These are phyloP conservation scores for Knoxia roxburghii DNA, from an alignment of 257 asterid genomes.

Conservation along the genomic window DNA sequence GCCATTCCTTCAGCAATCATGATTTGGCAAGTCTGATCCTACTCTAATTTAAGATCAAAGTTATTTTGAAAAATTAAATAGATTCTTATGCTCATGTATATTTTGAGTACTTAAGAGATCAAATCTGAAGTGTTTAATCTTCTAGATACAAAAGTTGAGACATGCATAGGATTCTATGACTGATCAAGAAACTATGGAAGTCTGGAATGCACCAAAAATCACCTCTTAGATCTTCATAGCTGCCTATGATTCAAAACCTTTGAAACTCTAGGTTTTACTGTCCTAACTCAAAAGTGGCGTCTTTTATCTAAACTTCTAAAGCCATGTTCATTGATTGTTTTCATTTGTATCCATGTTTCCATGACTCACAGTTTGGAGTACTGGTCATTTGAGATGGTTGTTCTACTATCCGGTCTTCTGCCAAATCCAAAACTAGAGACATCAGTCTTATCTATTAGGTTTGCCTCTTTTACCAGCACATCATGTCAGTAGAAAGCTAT, in stretches of 20 bases:
- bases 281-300: neutral
- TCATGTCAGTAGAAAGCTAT: neutral
- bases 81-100: too few relatives aligned
- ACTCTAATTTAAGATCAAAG: neutral
- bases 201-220: neutral
- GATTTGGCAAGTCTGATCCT: conserved; percentile 41
- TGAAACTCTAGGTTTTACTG: neutral
- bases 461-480: conserved; percentile 1
- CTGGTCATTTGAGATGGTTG: conserved; percentile 76
- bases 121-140: neutral
- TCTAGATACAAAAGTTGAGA: neutral
- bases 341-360: neutral
- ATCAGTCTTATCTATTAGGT: conserved; percentile 72
- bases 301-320: neutral
- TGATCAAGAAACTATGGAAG: neutral
- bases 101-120: too few relatives aligned
- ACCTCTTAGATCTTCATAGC: too few relatives aligned
- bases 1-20: conserved; percentile 64
- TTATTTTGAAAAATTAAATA: too few relatives aligned
- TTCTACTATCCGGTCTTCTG: conserved; percentile 62
- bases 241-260: too few relatives aligned
- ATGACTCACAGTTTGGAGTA: conserved; percentile 48
- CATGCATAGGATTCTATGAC: neutral
- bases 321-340: neutral
- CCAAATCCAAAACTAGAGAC: conserved; percentile 70